Conservation (phyloP, 345 rosid species). For the Moricandia arvensis region DNA sequence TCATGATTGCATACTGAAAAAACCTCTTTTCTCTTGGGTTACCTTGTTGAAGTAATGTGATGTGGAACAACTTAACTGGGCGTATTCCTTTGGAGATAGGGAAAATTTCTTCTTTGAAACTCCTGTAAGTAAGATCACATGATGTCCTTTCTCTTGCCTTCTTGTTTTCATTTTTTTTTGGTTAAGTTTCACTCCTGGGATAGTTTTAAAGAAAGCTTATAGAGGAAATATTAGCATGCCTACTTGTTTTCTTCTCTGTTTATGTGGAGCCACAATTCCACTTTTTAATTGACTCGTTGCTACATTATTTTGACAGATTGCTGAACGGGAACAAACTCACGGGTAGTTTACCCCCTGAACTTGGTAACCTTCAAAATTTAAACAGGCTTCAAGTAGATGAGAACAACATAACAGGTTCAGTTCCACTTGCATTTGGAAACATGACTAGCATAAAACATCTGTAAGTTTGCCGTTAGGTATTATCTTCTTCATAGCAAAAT, state of each 20-base stretch:
- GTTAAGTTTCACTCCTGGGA: background rate
- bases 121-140: conserved; percentile 59
- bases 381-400: conserved; percentile 74
- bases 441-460: conserved; percentile 56
- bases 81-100: conserved; percentile 88
- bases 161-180: background rate
- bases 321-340: conserved; percentile 78
- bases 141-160: background rate
- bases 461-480: conserved; percentile 49
- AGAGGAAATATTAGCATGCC: background rate
- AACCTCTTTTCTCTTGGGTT: background rate
- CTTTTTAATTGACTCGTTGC: background rate
- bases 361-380: conserved; percentile 53
- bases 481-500: conserved; percentile 21
- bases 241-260: background rate
- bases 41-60: conserved; percentile 59
- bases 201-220: background rate
- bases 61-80: conserved; percentile 85
- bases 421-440: conserved; percentile 68
- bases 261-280: background rate
- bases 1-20: conserved; percentile 5
- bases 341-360: conserved; percentile 79
- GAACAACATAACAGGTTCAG: conserved; percentile 69
- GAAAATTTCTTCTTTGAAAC: conserved; percentile 50
- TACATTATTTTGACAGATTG: conserved; percentile 51